These are phyloP conservation scores for Rhodofomes roseus DNA, from an alignment of 1,284 basidiomycete genomes.

Conservation along the genomic window DNA sequence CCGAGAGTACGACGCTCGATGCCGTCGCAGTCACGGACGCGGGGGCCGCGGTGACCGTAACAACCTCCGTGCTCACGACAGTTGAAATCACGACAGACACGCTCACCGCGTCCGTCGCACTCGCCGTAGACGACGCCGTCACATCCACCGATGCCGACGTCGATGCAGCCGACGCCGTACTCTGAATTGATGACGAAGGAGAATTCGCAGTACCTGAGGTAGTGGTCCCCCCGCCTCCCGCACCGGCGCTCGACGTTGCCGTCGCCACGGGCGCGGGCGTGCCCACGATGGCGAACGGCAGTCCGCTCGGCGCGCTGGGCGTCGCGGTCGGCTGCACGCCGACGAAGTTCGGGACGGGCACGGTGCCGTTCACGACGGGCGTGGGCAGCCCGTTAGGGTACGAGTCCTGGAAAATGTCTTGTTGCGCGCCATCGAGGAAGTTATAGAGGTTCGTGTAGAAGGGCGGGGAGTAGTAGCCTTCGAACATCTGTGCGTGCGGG, in stretches of 20 bases:
- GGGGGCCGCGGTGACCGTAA: slow-evolving; percentile 14
- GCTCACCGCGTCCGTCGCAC: background rate
- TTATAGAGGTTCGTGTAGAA: slow-evolving; percentile 59
- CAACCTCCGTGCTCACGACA: slow-evolving; percentile 19
- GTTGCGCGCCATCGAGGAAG: slow-evolving; percentile 57
- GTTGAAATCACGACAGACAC: slow-evolving; percentile 7
- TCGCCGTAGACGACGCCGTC: background rate
- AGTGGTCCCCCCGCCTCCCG: background rate
- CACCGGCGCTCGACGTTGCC: background rate
- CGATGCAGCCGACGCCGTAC: background rate
- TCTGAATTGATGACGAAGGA: slow-evolving; percentile 6
- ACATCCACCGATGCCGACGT: slow-evolving; percentile 3
- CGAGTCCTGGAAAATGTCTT: slow-evolving; percentile 59
- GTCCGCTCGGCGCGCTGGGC: slow-evolving; percentile 1
- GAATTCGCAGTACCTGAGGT: background rate
- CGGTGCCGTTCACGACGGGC: slow-evolving; percentile 17
- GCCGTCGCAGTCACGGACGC: background rate
- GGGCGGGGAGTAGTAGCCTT: slow-evolving; percentile 50
- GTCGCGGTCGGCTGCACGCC: slow-evolving; percentile 6
- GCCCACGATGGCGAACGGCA: slow-evolving; percentile 2
- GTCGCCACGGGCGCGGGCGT: background rate
- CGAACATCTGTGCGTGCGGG: slow-evolving; percentile 43
- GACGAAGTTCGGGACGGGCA: slow-evolving; percentile 12
- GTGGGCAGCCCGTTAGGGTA: slow-evolving; percentile 24
- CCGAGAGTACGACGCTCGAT: background rate